Conservation (phyloP, 148 eudicot genomes). For the Polygonum maritimum region DNA sequence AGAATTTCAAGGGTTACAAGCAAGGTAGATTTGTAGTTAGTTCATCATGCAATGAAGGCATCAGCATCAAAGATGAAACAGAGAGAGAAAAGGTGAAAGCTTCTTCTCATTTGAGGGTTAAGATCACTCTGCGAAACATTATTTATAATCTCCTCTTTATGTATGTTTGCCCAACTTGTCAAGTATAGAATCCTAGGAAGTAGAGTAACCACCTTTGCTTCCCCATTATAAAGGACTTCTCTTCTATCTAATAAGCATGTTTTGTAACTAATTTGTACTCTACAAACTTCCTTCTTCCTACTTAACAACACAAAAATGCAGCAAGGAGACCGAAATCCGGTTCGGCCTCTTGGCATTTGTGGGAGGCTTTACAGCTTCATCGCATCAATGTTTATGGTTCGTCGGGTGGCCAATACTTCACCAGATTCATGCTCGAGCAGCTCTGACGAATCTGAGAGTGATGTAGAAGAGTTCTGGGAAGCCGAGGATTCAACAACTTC, state of each 20-base stretch:
- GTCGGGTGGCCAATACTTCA: background rate
- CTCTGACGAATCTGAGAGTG: background rate
- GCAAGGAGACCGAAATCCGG: background rate
- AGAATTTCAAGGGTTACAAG: background rate
- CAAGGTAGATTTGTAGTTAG: background rate
- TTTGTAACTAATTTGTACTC: background rate
- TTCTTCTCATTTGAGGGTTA: background rate
- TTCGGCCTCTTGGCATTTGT: background rate
- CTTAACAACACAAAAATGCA: slow-evolving; percentile 4
- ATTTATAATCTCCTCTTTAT: background rate
- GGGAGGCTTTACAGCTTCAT: slow-evolving; percentile 6
- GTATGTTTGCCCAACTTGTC: slow-evolving; percentile 4
- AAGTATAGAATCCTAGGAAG: slow-evolving; percentile 8
- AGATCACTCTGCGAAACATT: background rate
- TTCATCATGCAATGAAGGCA: background rate
- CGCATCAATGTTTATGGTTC: background rate
- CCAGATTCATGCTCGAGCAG: background rate
- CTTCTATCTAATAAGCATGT: background rate
- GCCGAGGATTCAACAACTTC: background rate
- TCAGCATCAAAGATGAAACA: background rate
- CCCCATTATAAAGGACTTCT: background rate
- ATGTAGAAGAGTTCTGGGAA: background rate
- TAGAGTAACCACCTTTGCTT: background rate
- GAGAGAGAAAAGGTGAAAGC: background rate
- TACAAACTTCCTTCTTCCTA: background rate